Conservation (phyloP, 768 basidiomycete genomes). For the Psilocybe sp. region DNA sequence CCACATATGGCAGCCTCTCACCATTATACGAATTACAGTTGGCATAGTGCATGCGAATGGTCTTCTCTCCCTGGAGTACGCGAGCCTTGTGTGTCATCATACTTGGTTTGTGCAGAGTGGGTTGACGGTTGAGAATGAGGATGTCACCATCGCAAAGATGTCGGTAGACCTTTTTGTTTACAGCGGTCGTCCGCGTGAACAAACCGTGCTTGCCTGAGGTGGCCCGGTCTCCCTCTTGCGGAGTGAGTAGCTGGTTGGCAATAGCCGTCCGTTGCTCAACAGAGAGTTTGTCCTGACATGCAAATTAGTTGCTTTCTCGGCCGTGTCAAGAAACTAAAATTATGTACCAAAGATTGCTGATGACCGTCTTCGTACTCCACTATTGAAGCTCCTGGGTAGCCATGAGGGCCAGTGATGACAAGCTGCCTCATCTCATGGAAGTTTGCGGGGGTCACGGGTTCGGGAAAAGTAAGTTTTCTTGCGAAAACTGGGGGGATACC, state of each 20-base stretch:
- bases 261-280: conserved; percentile 91
- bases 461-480: conserved; percentile 93
- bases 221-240: conserved; percentile 69
- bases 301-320: not conserved
- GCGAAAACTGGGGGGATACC: conserved; percentile 98
- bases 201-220: conserved; percentile 50
- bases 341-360: conserved; percentile 73
- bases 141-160: conserved; percentile 95
- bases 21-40: conserved; percentile 99
- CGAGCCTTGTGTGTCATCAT: conserved; percentile 99
- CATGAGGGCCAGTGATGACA: conserved; percentile 87
- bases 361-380: conserved; percentile 95
- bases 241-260: conserved; percentile 92
- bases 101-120: conserved; percentile 96
- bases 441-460: conserved; percentile 92
- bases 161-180: conserved; percentile 97
- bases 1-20: conserved; percentile 29
- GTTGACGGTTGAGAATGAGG: conserved; percentile 94
- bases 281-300: conserved; percentile 72
- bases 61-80: conserved; percentile 93
- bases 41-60: conserved; percentile 99
- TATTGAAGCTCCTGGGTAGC: conserved; percentile 90
- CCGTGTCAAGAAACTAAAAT: not conserved
- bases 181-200: conserved; percentile 70
- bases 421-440: conserved; percentile 83